Percentiles rank a stretch among this genome's conserved stretches.
phyloP scores from a whole-genome alignment of 495 filamentous ascomycete genomes.

The Podospora fimiseda region DNA sequence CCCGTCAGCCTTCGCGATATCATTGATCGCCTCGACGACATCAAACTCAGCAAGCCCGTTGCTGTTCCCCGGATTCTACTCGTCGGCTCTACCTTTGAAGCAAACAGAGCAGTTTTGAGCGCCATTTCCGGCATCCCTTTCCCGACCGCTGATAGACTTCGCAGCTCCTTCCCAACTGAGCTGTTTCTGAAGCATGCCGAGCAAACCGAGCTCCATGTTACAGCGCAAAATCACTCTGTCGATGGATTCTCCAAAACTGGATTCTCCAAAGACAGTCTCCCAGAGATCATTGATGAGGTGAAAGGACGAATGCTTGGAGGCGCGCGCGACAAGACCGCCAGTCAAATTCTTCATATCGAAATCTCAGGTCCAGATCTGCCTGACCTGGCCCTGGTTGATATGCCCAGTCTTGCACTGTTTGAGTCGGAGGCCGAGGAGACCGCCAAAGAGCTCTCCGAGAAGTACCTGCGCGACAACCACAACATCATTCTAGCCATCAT shows the following conservation, averaged over 20 bases:
- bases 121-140: constrained; percentile 60
- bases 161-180: constrained; percentile 52
- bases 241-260: not conserved
- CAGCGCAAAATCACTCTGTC: constrained; percentile 23
- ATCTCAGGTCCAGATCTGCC: constrained; percentile 53
- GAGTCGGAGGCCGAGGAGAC: constrained; percentile 38
- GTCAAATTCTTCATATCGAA: constrained; percentile 56
- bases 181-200: constrained; percentile 43
- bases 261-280: constrained; percentile 34
- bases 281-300: constrained; percentile 38
- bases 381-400: constrained; percentile 61
- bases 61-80: no score
- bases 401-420: constrained; percentile 52
- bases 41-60: no score
- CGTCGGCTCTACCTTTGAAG: no score
- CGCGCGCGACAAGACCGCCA: constrained; percentile 32
- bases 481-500: constrained; percentile 55
- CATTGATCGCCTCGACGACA: no score
- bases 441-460: constrained; percentile 45
- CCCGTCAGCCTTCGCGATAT: no score
- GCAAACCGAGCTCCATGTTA: constrained; percentile 25
- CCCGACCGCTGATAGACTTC: constrained; percentile 43
- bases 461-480: constrained; percentile 52
- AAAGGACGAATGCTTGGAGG: constrained; percentile 33
- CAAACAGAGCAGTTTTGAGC: no score